Percentiles rank a stretch among this genome's conserved stretches.
phyloP scores from a whole-genome alignment of 2,329 filamentous ascomycete species.

The Penicillium sp. region DNA sequence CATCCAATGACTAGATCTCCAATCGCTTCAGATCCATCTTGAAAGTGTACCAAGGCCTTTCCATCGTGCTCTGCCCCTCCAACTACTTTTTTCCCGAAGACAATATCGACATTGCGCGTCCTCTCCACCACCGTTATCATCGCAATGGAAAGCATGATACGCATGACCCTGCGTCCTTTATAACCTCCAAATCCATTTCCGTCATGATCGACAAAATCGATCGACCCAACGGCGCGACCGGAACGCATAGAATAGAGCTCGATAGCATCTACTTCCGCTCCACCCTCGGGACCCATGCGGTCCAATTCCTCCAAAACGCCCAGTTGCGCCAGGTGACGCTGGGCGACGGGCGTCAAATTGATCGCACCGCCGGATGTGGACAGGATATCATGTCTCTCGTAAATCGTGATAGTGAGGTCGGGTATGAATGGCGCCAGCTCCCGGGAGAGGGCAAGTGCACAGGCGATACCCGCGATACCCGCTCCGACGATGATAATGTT shows the following conservation, averaged over 20 bases:
- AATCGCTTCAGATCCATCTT: constrained; percentile 35
- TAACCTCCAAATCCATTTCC: constrained; percentile 42
- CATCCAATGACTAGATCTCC: constrained; percentile 43
- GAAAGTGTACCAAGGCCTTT: constrained; percentile 37
- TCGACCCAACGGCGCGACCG: constrained; percentile 37
- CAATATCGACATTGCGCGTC: constrained; percentile 37
- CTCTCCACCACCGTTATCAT: constrained; percentile 42
- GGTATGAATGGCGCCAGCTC: constrained; percentile 36
- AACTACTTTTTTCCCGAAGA: constrained; percentile 45
- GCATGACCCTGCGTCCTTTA: constrained; percentile 44
- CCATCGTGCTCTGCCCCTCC: constrained; percentile 35
- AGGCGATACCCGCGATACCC: constrained; percentile 37
- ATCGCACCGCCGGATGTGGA: constrained; percentile 48
- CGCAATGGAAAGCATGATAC: constrained; percentile 42
- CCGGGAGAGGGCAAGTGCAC: constrained; percentile 32
- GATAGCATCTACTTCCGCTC: constrained; percentile 42
- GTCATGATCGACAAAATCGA: constrained; percentile 40
- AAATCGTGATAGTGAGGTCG: constrained; percentile 38
- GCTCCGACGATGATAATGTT: constrained; percentile 36
- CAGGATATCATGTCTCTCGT: constrained; percentile 42
- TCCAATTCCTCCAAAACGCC: constrained; percentile 42
- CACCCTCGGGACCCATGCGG: constrained; percentile 40
- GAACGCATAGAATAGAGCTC: constrained; percentile 44
- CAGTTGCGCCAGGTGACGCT: constrained; percentile 45
- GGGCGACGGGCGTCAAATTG: constrained; percentile 46